Percentiles rank a stretch among this genome's conserved stretches.
Conservation (phyloP, 495 filamentous ascomycete species). For the Corynascus novoguineensis region DNA sequence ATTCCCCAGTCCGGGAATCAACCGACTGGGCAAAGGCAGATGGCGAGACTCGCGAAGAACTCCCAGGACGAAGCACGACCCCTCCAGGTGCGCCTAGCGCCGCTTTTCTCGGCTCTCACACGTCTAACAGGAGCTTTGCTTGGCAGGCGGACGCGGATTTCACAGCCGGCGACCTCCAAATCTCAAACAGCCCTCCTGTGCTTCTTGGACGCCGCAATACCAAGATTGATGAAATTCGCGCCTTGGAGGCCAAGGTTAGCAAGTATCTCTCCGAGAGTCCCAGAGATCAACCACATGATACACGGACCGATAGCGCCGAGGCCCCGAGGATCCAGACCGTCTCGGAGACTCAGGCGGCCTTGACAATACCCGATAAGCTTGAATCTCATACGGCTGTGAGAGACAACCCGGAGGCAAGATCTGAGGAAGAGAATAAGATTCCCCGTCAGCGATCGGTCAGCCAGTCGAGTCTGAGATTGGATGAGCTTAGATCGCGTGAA, state of each 20-base stretch:
- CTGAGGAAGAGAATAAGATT: constrained; percentile 5
- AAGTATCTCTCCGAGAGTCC: constrained; percentile 2
- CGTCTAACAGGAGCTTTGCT: constrained; percentile 45
- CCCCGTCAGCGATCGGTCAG: constrained; percentile 15
- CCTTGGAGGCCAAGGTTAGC: constrained; percentile 33
- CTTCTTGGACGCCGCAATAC: constrained; percentile 37
- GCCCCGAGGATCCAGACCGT: too few relatives aligned
- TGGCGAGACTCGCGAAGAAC: constrained; percentile 33
- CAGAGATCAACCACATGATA: constrained; percentile 12
- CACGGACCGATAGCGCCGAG: constrained; percentile 48
- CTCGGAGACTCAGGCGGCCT: constrained; percentile 44
- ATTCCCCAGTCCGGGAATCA: neutral
- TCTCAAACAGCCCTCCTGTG: constrained; percentile 57
- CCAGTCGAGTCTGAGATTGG: constrained; percentile 39
- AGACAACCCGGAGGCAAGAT: neutral
- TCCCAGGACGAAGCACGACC: constrained; percentile 9
- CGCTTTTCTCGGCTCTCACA: constrained; percentile 28
- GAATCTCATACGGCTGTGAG: neutral
- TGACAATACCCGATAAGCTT: constrained; percentile 16
- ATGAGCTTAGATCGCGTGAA: constrained; percentile 54
- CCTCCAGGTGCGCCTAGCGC: constrained; percentile 24
- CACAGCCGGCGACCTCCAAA: constrained; percentile 55
- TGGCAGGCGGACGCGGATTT: constrained; percentile 60
- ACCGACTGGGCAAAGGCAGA: constrained; percentile 28
- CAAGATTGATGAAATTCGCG: constrained; percentile 39